These are phyloP conservation scores for Gossypium rotundifolium DNA, from an alignment of 345 rosid genomes.

Conservation along the genomic window DNA sequence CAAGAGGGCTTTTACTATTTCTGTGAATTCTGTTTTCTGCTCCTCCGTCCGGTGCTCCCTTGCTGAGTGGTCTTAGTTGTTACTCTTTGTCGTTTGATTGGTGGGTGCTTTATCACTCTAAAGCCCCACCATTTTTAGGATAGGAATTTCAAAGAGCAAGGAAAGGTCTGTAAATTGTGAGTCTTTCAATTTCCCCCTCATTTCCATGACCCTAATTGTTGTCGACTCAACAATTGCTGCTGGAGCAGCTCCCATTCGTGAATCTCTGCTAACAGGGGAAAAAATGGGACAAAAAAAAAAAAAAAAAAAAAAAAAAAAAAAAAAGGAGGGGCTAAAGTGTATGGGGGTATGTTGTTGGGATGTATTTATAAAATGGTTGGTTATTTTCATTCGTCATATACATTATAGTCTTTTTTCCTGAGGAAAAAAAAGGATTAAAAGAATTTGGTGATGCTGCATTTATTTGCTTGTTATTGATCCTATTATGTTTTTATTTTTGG, in stretches of 20 bases:
- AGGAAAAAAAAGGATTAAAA: not conserved
- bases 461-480: not conserved
- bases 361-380: not conserved
- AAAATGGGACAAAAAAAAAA: conserved; percentile 5
- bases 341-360: conserved; percentile 14
- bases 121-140: conserved; percentile 23
- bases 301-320: not conserved
- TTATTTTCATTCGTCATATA: not conserved
- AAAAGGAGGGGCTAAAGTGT: not conserved
- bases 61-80: conserved; percentile 11
- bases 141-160: conserved; percentile 34
- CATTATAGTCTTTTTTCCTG: not conserved
- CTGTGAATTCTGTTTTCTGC: not conserved
- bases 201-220: conserved; percentile 21
- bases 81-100: conserved; percentile 16
- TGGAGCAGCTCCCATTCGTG: conserved; percentile 8
- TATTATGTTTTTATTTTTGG: not conserved
- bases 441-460: not conserved
- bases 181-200: conserved; percentile 16
- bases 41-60: not conserved
- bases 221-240: conserved; percentile 18
- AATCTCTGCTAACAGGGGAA: conserved; percentile 19
- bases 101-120: conserved; percentile 15
- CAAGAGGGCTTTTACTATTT: conserved; percentile 10
- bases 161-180: conserved; percentile 44